Base-by-base conservation (phyloP, 164 flowering plant genomes). In the Annona cherimola region DNA sequence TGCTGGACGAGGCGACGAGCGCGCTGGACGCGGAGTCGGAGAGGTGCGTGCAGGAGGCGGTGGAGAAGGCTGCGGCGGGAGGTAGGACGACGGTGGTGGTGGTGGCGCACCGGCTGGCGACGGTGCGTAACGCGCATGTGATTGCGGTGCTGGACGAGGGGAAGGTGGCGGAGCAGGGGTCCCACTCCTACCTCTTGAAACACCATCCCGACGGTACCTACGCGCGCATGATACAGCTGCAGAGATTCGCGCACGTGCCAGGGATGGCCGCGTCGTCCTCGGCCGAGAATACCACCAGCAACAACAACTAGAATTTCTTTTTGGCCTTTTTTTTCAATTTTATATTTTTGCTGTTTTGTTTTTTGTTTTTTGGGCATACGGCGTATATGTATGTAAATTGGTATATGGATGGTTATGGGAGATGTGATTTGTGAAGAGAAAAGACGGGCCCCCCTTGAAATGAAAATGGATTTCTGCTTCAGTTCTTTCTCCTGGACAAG, bases 1-100 rank as follows among this genome's bases (percentile, higher is more conserved):
- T 95, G 55, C 92, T 95, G 0, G 99, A 95, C 72, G 99, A 95
- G 80, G 99, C 99, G 4, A 95, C 99, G 12, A 95, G 99, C 68
- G 98, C 99, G 40, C 89, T 95, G 0, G 99, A 95, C 62, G 91
- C 92, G 0, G 99, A 95, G 80, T 93, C 97, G 0, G 99, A 95
- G 81, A 84, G 88, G 75, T 85, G 90, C 8, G 86, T 95, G 19
- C 96, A 93, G 73, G 98, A 89, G 72, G 93, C 98, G 1, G 79
- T 95, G 7, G 97, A 91, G 45, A 84, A 89, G 0, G 88, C 90
- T 16, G 84, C 94, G 69, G 78, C 92, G 1, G 98, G 97, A 11
- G 86, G 81, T 76, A n/a, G n/a, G n/a, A n/a, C n/a, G n/a, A 95
- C 99, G 11, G 87, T 92, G 1, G 83, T 95, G 20, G 83, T 95